Conservation (phyloP, 2,329 filamentous ascomycete species). For the Aureobasidium uvarum region DNA sequence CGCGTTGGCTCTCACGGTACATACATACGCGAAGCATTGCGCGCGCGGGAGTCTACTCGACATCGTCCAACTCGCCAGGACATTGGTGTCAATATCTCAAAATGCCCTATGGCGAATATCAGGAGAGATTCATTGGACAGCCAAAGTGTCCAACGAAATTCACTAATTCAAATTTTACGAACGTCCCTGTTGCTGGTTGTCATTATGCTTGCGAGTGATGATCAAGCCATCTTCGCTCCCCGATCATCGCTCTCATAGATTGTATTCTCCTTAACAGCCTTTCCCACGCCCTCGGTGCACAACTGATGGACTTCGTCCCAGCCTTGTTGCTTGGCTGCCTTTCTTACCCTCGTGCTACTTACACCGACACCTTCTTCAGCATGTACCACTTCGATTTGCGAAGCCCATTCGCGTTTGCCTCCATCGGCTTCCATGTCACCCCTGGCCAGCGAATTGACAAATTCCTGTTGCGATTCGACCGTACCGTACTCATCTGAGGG, state of each 20-base stretch:
- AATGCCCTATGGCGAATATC: constrained; percentile 7
- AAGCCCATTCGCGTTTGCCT: constrained; percentile 58
- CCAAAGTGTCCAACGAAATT: too few relatives aligned
- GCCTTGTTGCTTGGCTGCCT: constrained; percentile 52
- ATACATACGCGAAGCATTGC: neutral
- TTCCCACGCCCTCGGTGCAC: constrained; percentile 57
- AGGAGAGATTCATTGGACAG: constrained; percentile 2
- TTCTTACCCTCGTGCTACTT: constrained; percentile 62
- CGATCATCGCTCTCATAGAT: constrained; percentile 53
- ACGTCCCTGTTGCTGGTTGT: neutral
- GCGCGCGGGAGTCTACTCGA: neutral
- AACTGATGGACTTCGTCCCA: constrained; percentile 52
- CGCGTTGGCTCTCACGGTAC: constrained; percentile 9
- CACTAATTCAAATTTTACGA: neutral
- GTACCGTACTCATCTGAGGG: constrained; percentile 61
- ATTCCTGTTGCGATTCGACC: constrained; percentile 54
- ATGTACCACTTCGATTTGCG: constrained; percentile 59
- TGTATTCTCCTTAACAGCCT: constrained; percentile 57
- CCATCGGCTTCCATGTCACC: constrained; percentile 54
- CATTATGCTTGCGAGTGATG: constrained; percentile 31
- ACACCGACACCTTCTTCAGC: constrained; percentile 50
- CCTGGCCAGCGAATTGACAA: constrained; percentile 51
- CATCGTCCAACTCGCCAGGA: neutral
- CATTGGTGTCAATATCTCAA: neutral
- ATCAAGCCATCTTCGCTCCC: constrained; percentile 29